A percentile compares a stretch with the other conserved stretches of the same genome.
Evolutionary conservation across 805 yeast genomes (phyloP).

Genomic region (Nakazawaea wickerhamii): DNA sequence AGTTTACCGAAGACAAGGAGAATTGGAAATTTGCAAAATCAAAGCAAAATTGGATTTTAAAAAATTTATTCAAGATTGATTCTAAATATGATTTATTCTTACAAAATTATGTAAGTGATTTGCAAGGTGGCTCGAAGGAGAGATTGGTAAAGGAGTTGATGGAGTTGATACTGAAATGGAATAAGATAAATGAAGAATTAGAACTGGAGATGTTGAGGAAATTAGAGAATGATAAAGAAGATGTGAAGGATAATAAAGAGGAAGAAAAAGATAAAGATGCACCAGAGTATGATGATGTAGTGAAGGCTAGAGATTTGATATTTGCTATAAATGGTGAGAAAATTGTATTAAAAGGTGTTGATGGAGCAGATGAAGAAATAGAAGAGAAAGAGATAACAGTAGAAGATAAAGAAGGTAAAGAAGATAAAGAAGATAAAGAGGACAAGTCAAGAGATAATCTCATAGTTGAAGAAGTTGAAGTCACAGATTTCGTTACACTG

Average conservation of each 20-base stretch:
- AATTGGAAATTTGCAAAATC: conserved; percentile 84
- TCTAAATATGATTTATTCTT: conserved; percentile 47
- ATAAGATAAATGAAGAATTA: conserved; percentile 37
- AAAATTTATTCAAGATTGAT: conserved; percentile 44
- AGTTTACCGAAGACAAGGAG: conserved; percentile 47
- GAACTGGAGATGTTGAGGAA: conserved; percentile 35
- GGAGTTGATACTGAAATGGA: conserved; percentile 51
- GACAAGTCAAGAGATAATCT: conserved; percentile 20
- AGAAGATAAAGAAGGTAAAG: conserved; percentile 10
- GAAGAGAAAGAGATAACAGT: conserved; percentile 6
- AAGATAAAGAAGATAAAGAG: conserved; percentile 7
- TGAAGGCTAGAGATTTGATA: conserved; percentile 34
- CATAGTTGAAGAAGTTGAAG: conserved; percentile 39
- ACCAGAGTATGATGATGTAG: conserved; percentile 34
- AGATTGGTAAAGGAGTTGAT: conserved; percentile 48
- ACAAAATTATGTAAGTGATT: conserved; percentile 45
- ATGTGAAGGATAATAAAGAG: conserved; percentile 15
- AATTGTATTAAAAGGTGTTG: conserved; percentile 28
- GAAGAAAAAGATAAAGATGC: conserved; percentile 11
- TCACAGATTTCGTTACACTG: conserved; percentile 26
- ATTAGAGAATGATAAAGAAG: conserved; percentile 22
- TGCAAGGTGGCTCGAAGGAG: conserved; percentile 67
- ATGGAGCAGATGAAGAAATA: conserved; percentile 13
- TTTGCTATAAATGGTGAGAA: conserved; percentile 30
- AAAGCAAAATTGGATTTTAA: conserved; percentile 81